Evolutionary conservation across 2,329 filamentous ascomycete species (phyloP), one percentile per base, ranked within the genome.

Genomic region (Ceratocystiopsis sp.): DNA sequence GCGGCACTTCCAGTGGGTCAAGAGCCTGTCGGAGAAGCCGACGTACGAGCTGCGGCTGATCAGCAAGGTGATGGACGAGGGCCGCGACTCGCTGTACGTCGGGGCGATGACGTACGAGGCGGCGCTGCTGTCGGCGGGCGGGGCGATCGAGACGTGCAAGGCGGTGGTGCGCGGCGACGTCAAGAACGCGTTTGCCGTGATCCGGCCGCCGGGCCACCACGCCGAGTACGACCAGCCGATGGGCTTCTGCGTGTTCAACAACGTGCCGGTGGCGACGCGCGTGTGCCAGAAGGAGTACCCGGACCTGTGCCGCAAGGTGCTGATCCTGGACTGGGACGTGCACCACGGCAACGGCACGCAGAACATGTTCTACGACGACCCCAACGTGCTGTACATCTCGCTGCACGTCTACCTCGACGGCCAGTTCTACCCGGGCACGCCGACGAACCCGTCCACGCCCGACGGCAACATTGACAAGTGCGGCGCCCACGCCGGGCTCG

Each of bases 161-260:
- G 82, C 84, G n/a, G 85, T 98, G 5, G 80, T 91, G 19, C 70
- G 72, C 3, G 81, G 84, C 4, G 72, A 76, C 45, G 82, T 95
- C 42, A 94, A 93, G 59, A 98, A 98, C 55, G 86, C 84, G 0
- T 91, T 98, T 57, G 91, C 91, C 1, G 80, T 98, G 35, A 94
- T 98, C 53, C 76, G 91, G 14, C 91, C 91, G 2, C 91, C 91
- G 0, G 91, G 91, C 0, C 91, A 98, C 55, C 91, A 98, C 59
- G 91, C 91, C 1, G 91, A 98, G 57, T 78, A 76, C 45, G 73
- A 91, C 53, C 69, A 78, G 34, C 75, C 89, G 1, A 91, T 94
- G 71, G 91, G 91, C 0, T 98, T 98, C 56, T 98, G 91, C 58
- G 74, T 96, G 46, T 96, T 96, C 65, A 95, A 98, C 64, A 98